Evolutionary conservation across 305 asterid genomes (phyloP).

Genomic region (Fraxinus baroniana): DNA sequence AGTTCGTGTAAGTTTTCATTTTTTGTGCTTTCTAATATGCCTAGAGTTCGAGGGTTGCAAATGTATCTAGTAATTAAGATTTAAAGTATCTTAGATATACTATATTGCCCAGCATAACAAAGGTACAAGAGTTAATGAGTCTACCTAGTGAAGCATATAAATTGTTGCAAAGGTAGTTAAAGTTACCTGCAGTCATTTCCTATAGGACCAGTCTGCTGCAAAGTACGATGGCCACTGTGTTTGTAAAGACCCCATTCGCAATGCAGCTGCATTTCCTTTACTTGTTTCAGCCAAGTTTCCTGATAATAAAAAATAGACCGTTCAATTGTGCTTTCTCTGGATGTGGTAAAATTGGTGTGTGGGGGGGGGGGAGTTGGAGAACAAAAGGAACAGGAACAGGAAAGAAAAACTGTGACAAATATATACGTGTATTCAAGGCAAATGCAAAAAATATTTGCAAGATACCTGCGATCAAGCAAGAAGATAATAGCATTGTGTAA

Average conservation of each 20-base stretch:
- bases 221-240: slow-evolving; percentile 14
- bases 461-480: not conserved
- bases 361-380: no score
- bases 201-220: slow-evolving; percentile 29
- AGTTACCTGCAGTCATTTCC: slow-evolving; percentile 40
- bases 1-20: not conserved
- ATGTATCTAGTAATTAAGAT: not conserved
- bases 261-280: slow-evolving; percentile 50
- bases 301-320: slow-evolving; percentile 14
- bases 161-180: not conserved
- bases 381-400: not conserved
- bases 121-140: not conserved
- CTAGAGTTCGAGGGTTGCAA: not conserved
- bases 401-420: not conserved
- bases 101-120: not conserved
- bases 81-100: not conserved
- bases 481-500: not conserved
- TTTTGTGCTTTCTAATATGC: not conserved
- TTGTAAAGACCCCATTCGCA: slow-evolving; percentile 48
- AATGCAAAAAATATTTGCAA: not conserved
- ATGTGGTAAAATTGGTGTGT: not conserved
- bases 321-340: not conserved
- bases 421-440: not conserved
- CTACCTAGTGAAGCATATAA: not conserved
- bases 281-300: slow-evolving; percentile 54